Conservation (phyloP, 1,139 yeast species). For the Saccharomycopsis hybrid region DNA sequence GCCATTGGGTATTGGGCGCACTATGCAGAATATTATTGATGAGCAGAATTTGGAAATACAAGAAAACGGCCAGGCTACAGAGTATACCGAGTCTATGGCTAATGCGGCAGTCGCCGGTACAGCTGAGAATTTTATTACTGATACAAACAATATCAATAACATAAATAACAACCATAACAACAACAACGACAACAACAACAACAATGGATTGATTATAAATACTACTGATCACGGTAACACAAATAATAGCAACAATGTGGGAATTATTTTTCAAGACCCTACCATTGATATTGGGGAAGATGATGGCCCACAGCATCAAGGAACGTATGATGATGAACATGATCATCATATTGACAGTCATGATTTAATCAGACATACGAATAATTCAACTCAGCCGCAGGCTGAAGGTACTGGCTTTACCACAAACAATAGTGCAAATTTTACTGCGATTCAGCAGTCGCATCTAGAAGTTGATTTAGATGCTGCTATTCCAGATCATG, state of each 20-base stretch:
- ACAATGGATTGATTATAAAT: no score
- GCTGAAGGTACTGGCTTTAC: conserved; percentile 20
- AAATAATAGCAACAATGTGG: conserved; percentile 18
- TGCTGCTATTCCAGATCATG: conserved; percentile 41
- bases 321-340: no score
- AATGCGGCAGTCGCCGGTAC: conserved; percentile 22
- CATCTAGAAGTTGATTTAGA: conserved; percentile 36
- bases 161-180: no score
- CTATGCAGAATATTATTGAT: conserved; percentile 41
- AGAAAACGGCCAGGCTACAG: conserved; percentile 29
- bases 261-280: conserved; percentile 12
- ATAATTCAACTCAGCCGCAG: conserved; percentile 13
- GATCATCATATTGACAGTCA: no score
- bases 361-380: neutral
- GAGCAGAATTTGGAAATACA: conserved; percentile 28
- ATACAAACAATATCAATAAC: no score
- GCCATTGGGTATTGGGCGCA: conserved; percentile 52
- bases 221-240: no score
- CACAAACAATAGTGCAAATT: conserved; percentile 1
- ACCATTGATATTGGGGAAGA: neutral
- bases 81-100: conserved; percentile 17
- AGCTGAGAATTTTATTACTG: conserved; percentile 29
- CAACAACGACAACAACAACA: no score
- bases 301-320: no score
- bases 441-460: conserved; percentile 18